Evolutionary conservation across 1,284 basidiomycete species (phyloP).

Genomic region (Omphalotus olearius): DNA sequence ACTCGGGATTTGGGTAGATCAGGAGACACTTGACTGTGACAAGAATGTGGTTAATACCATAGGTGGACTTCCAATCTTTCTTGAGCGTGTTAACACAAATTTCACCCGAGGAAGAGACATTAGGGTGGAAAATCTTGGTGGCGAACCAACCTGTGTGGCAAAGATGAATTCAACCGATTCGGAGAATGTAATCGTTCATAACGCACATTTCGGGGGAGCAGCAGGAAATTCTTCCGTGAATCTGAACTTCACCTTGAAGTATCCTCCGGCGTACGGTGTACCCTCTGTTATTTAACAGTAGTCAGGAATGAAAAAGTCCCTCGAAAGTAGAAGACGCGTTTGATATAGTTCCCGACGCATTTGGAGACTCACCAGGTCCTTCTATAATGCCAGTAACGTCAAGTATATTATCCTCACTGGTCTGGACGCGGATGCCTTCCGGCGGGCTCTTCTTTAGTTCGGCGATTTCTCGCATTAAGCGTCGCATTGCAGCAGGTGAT

Average conservation of each 20-base stretch:
- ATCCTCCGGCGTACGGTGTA: slow-evolving; percentile 90
- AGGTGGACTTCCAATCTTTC: slow-evolving; percentile 94
- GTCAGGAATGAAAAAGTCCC: slow-evolving; percentile 24
- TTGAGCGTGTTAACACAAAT: slow-evolving; percentile 98
- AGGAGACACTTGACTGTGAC: slow-evolving; percentile 92
- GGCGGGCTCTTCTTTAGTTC: slow-evolving; percentile 78
- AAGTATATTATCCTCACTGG: slow-evolving; percentile 80
- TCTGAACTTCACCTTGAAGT: slow-evolving; percentile 83
- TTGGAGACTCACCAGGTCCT: slow-evolving; percentile 60
- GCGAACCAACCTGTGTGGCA: slow-evolving; percentile 69
- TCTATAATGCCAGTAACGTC: slow-evolving; percentile 79
- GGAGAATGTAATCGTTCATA: slow-evolving; percentile 11
- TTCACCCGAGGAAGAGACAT: slow-evolving; percentile 85
- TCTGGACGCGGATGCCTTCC: slow-evolving; percentile 83
- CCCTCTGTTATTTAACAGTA: slow-evolving; percentile 49
- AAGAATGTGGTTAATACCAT: slow-evolving; percentile 87
- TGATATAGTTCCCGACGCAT: slow-evolving; percentile 6
- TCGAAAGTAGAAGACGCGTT: slow-evolving; percentile 16
- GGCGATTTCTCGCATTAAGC: slow-evolving; percentile 80
- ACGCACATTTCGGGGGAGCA: slow-evolving; percentile 86
- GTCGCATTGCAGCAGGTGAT: slow-evolving; percentile 57
- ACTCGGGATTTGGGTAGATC: slow-evolving; percentile 95
- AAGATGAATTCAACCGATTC: slow-evolving; percentile 7
- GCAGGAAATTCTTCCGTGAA: slow-evolving; percentile 90
- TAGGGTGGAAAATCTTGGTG: slow-evolving; percentile 96